Percentiles rank a stretch among this genome's conserved stretches.
Conservation (phyloP, 2,329 filamentous ascomycete genomes). For the Neonectria magnoliae region DNA sequence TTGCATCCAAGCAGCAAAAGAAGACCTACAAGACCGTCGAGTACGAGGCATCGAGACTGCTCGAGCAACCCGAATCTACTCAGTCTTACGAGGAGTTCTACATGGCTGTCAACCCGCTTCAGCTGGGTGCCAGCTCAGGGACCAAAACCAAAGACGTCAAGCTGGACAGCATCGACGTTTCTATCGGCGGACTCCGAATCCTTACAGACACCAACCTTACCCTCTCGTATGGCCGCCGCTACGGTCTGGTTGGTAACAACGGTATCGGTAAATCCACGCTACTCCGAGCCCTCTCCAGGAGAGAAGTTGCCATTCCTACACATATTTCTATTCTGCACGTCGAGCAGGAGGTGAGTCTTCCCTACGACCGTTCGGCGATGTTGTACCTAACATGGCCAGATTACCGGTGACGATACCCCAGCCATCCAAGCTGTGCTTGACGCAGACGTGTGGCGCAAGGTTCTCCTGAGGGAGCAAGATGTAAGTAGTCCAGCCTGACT, state of each 20-base stretch:
- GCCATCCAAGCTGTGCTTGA: slow-evolving; percentile 95
- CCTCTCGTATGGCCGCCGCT: slow-evolving; percentile 89
- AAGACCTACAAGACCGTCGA: slow-evolving; percentile 98
- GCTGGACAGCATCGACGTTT: slow-evolving; percentile 93
- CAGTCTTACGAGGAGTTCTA: slow-evolving; percentile 99
- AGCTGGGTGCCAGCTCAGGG: slow-evolving; percentile 76
- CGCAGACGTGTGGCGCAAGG: slow-evolving; percentile 98
- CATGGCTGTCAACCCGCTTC: slow-evolving; percentile 98
- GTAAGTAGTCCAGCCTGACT: slow-evolving; percentile 57
- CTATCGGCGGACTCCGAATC: slow-evolving; percentile 89
- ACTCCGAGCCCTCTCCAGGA: slow-evolving; percentile 86
- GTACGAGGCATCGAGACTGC: slow-evolving; percentile 91
- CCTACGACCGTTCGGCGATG: neutral
- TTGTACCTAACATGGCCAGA: slow-evolving; percentile 59
- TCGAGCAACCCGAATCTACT: slow-evolving; percentile 82
- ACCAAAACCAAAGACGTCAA: slow-evolving; percentile 99
- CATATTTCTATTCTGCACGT: slow-evolving; percentile 99
- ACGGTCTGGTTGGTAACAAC: slow-evolving; percentile 98
- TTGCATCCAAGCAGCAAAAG: slow-evolving; percentile 97
- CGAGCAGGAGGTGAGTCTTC: slow-evolving; percentile 83
- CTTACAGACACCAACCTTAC: slow-evolving; percentile 90
- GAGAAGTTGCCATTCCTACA: slow-evolving; percentile 94
- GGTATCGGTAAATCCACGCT: slow-evolving; percentile 99
- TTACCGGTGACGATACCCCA: slow-evolving; percentile 93
- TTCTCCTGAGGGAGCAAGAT: slow-evolving; percentile 87